Conservation (phyloP, 768 basidiomycete species). For the Rhizopogon salebrosus region DNA sequence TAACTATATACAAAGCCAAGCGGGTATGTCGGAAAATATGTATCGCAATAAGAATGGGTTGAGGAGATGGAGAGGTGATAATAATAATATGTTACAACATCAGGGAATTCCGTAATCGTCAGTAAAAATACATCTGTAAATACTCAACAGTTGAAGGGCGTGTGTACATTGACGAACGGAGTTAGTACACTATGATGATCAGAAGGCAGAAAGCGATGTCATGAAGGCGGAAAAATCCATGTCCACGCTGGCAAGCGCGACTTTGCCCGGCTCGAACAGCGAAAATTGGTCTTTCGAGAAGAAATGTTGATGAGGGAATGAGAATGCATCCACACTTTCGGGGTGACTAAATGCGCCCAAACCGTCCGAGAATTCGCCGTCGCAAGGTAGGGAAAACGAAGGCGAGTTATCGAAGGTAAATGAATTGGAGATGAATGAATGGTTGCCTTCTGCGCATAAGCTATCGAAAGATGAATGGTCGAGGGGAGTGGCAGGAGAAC, state of each 20-base stretch:
- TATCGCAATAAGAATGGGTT: background rate
- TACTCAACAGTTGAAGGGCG: slow-evolving; percentile 5
- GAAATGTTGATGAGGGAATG: slow-evolving; percentile 17
- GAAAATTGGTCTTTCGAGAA: slow-evolving; percentile 22
- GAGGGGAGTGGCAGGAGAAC: slow-evolving; percentile 36
- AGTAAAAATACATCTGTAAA: slow-evolving; percentile 24
- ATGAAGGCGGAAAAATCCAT: slow-evolving; percentile 26
- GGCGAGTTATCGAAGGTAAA: slow-evolving; percentile 13
- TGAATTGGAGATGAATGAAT: slow-evolving; percentile 13
- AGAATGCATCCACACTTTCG: slow-evolving; percentile 2
- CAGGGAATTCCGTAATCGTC: slow-evolving; percentile 11
- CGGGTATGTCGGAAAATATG: background rate
- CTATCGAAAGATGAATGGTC: slow-evolving; percentile 22
- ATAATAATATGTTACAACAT: background rate
- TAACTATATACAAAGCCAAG: slow-evolving; percentile 19
- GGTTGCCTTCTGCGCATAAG: slow-evolving; percentile 13
- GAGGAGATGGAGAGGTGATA: background rate
- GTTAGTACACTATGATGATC: slow-evolving; percentile 14
- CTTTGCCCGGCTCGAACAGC: slow-evolving; percentile 19
- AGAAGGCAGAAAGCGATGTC: slow-evolving; percentile 25
- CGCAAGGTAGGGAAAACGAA: slow-evolving; percentile 10
- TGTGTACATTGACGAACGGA: slow-evolving; percentile 10
- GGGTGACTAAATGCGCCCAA: slow-evolving; percentile 16
- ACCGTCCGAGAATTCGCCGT: slow-evolving; percentile 15
- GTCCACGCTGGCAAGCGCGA: slow-evolving; percentile 14